Evolutionary conservation across 345 rosid species (phyloP).

Genomic region (Syzygium oleosum): DNA sequence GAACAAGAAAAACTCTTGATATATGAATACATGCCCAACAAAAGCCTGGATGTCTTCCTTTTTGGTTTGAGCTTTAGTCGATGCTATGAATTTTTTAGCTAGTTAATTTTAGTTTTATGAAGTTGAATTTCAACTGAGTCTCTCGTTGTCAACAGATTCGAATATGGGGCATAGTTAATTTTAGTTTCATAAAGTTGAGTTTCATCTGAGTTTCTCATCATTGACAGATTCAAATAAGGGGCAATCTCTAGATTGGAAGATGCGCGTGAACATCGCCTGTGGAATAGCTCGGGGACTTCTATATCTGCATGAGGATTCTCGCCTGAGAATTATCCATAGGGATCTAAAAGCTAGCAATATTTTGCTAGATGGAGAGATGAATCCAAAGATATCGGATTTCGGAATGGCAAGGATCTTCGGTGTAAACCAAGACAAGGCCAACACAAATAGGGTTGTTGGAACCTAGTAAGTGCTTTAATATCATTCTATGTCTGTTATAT

Average conservation of each 20-base stretch:
- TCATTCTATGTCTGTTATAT: background rate
- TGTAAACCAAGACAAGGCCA: conserved; percentile 17
- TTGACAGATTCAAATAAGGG: too few relatives aligned
- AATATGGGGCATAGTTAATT: background rate
- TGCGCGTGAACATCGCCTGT: conserved; percentile 14
- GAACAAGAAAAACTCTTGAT: background rate
- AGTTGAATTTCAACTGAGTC: background rate
- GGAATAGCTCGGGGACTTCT: conserved; percentile 25
- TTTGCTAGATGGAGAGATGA: conserved; percentile 17
- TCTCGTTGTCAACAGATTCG: background rate
- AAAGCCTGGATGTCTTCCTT: conserved; percentile 8
- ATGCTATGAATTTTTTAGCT: background rate
- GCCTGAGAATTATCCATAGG: conserved; percentile 19
- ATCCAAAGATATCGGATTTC: conserved; percentile 20
- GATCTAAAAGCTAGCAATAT: conserved; percentile 17
- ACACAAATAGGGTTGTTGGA: conserved; percentile 17
- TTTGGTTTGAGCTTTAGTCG: conserved; percentile 1
- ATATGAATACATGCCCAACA: conserved; percentile 15
- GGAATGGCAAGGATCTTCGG: conserved; percentile 24
- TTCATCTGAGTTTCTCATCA: too few relatives aligned
- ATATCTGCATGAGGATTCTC: conserved; percentile 36
- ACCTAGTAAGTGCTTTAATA: conserved; percentile 2
- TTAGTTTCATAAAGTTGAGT: too few relatives aligned
- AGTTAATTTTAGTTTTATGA: background rate
- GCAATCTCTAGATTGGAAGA: conserved; percentile 7